These are phyloP conservation scores for Aspergillus incahuasiensis DNA, from an alignment of 495 filamentous ascomycete species.

Conservation along the genomic window DNA sequence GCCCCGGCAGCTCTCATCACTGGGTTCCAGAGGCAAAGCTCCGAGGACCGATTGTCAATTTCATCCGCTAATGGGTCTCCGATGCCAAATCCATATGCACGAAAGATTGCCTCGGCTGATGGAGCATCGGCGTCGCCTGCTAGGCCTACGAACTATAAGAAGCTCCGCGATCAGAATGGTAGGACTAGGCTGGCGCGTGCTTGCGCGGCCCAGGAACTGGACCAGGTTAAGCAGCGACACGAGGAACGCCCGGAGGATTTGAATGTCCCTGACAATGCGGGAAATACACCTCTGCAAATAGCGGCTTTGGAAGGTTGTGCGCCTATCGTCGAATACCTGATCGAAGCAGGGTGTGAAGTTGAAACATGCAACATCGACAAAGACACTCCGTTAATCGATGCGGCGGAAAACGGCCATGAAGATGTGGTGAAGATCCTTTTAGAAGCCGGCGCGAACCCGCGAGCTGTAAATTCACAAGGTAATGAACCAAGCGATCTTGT, in stretches of 20 bases:
- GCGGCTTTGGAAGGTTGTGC: constrained; percentile 77
- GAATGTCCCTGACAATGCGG: constrained; percentile 85
- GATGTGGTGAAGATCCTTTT: constrained; percentile 85
- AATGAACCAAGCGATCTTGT: constrained; percentile 83
- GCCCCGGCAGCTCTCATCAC: constrained; percentile 49
- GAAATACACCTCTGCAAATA: constrained; percentile 90
- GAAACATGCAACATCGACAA: constrained; percentile 77
- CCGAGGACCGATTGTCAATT: constrained; percentile 65
- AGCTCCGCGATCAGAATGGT: constrained; percentile 78
- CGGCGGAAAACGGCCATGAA: constrained; percentile 88
- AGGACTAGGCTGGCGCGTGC: constrained; percentile 80
- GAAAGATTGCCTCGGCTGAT: constrained; percentile 57
- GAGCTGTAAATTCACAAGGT: constrained; percentile 78
- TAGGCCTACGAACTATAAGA: constrained; percentile 66
- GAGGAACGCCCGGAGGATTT: constrained; percentile 78
- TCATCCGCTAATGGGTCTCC: constrained; percentile 70
- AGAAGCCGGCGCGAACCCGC: constrained; percentile 81
- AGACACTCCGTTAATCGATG: constrained; percentile 92
- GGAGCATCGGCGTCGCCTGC: constrained; percentile 58
- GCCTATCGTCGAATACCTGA: constrained; percentile 66
- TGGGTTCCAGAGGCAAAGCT: constrained; percentile 40
- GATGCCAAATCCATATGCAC: constrained; percentile 61
- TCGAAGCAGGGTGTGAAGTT: constrained; percentile 75
- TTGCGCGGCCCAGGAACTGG: constrained; percentile 70
- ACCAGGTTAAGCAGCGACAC: constrained; percentile 61